These are phyloP conservation scores for Penicillium cinerascens DNA, from an alignment of 495 filamentous ascomycete genomes.

Conservation along the genomic window DNA sequence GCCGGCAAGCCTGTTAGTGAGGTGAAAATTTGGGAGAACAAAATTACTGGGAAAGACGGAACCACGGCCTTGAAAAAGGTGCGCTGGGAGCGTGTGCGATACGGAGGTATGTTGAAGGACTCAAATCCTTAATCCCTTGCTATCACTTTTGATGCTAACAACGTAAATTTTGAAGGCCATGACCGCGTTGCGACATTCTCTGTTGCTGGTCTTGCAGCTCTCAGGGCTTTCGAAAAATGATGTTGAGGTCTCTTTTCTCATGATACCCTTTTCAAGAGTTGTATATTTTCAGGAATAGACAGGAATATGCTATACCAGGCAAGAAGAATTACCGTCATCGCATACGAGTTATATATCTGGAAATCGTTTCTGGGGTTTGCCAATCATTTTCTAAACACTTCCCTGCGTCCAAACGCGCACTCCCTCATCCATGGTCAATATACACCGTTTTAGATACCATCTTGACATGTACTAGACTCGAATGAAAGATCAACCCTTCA, in stretches of 20 bases:
- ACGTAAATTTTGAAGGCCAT: constrained; percentile 32
- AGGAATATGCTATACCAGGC: not conserved
- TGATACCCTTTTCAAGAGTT: not conserved
- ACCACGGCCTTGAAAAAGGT: constrained; percentile 44
- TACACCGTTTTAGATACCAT: too few species aligned
- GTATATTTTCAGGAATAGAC: not conserved
- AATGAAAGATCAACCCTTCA: too few species aligned
- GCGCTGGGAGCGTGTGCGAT: constrained; percentile 43
- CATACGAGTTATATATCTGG: too few species aligned
- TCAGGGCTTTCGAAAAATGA: constrained; percentile 58
- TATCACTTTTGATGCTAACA: constrained; percentile 3
- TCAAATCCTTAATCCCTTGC: not conserved
- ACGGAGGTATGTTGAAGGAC: constrained; percentile 41
- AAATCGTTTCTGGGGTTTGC: too few species aligned
- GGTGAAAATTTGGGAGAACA: constrained; percentile 38
- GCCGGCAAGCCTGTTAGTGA: constrained; percentile 25
- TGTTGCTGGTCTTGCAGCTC: constrained; percentile 56
- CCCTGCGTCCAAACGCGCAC: too few species aligned
- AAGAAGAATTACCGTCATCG: not conserved
- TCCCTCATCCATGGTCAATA: too few species aligned
- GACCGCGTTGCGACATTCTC: constrained; percentile 50
- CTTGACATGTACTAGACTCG: too few species aligned
- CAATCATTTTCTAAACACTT: too few species aligned
- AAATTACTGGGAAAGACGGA: constrained; percentile 22
- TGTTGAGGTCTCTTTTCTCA: not conserved